These are phyloP conservation scores for Hyphopichia wangnamkhiaoensis DNA, from an alignment of 1,139 yeast species.

Conservation along the genomic window DNA sequence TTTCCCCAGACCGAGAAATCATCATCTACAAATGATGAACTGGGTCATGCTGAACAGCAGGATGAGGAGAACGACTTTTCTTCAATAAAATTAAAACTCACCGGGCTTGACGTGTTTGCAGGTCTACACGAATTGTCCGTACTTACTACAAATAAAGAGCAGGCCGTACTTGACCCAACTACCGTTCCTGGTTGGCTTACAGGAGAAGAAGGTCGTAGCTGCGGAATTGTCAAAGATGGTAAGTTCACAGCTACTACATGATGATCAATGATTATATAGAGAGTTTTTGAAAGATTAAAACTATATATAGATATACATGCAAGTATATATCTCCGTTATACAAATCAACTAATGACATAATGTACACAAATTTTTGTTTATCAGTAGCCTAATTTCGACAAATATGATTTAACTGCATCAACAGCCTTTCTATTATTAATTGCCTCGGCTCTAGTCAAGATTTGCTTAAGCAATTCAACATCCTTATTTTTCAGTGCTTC, in stretches of 20 bases:
- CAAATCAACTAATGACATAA: constrained; percentile 4
- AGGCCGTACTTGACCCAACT: constrained; percentile 52
- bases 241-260: constrained; percentile 19
- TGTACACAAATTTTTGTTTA: not conserved
- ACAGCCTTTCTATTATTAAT: constrained; percentile 22
- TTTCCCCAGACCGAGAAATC: constrained; percentile 8
- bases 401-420: constrained; percentile 24
- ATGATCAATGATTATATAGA: no score
- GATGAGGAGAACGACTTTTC: constrained; percentile 15
- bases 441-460: constrained; percentile 25
- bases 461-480: constrained; percentile 35
- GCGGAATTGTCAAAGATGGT: constrained; percentile 53
- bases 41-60: constrained; percentile 6
- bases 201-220: constrained; percentile 64
- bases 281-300: no score
- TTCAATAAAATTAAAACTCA: constrained; percentile 49
- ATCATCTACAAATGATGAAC: not conserved
- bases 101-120: constrained; percentile 78
- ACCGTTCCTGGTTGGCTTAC: constrained; percentile 75
- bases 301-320: no score
- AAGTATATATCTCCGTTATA: not conserved
- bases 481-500: constrained; percentile 64
- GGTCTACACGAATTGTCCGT: constrained; percentile 77
- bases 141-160: constrained; percentile 20
- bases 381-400: constrained; percentile 33